phyloP scores from a whole-genome alignment of 2,329 filamentous ascomycete species.

The Diaporthe longicolla region DNA sequence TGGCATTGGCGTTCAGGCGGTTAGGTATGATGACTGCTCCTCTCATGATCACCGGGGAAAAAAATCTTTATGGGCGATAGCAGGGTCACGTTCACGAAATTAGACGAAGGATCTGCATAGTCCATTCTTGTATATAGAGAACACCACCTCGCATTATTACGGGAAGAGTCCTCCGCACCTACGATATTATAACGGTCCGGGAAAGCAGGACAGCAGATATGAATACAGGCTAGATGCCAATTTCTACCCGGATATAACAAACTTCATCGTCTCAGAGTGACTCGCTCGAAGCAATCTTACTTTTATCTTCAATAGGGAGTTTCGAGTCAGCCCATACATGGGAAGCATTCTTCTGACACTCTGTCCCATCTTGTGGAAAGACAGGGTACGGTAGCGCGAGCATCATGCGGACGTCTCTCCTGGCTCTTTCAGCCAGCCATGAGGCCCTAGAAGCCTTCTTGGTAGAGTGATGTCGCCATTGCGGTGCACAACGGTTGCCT shows the following conservation, averaged over 20 bases:
- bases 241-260: neutral
- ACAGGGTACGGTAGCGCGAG: neutral
- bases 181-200: neutral
- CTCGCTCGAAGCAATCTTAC: no score
- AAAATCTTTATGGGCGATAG: constrained; percentile 37
- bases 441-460: neutral
- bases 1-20: constrained; percentile 44
- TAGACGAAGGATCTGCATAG: constrained; percentile 32
- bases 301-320: neutral
- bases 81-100: constrained; percentile 38
- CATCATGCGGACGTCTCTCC: neutral
- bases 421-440: neutral
- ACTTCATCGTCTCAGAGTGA: neutral
- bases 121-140: constrained; percentile 42
- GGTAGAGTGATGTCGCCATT: neutral
- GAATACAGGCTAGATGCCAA: neutral
- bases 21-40: constrained; percentile 40
- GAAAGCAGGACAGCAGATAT: constrained; percentile 5
- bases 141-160: constrained; percentile 29
- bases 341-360: neutral
- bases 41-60: constrained; percentile 37
- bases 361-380: neutral
- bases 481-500: neutral
- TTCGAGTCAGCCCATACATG: neutral
- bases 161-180: constrained; percentile 3